Evolutionary conservation across 1,139 yeast genomes (phyloP).

Genomic region (Taiozyma onychis): DNA sequence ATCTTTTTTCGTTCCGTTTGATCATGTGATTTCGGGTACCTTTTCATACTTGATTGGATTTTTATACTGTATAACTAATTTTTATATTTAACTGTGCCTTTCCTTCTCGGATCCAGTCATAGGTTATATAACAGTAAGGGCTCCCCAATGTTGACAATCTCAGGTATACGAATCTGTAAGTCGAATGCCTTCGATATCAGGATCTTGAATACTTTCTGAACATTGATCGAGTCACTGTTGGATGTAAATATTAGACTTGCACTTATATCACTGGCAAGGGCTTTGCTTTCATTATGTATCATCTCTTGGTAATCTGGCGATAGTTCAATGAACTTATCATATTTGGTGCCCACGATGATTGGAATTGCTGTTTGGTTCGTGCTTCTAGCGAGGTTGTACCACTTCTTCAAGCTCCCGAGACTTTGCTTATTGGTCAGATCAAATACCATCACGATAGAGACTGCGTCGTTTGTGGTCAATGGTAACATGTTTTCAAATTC

Average conservation of each 20-base stretch:
- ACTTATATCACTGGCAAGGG: slow-evolving; percentile 87
- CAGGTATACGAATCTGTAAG: slow-evolving; percentile 76
- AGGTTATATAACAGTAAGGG: slow-evolving; percentile 71
- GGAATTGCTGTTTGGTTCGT: slow-evolving; percentile 92
- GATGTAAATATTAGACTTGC: slow-evolving; percentile 90
- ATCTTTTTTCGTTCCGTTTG: not conserved
- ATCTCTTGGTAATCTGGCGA: slow-evolving; percentile 80
- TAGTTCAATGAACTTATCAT: slow-evolving; percentile 79
- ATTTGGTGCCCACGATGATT: slow-evolving; percentile 88
- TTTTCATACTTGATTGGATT: not conserved
- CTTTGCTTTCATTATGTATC: slow-evolving; percentile 78
- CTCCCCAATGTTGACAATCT: slow-evolving; percentile 78
- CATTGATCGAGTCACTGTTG: slow-evolving; percentile 87
- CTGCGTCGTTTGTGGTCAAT: slow-evolving; percentile 88
- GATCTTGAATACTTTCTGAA: slow-evolving; percentile 90
- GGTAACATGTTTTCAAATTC: slow-evolving; percentile 97
- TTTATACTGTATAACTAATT: not conserved
- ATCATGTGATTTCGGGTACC: not conserved
- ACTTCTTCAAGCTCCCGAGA: slow-evolving; percentile 80
- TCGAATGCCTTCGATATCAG: slow-evolving; percentile 91
- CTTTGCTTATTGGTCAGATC: slow-evolving; percentile 88
- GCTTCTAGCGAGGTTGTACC: slow-evolving; percentile 94
- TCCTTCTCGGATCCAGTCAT: not conserved
- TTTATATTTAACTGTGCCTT: not conserved
- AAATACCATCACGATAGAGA: slow-evolving; percentile 87